These are phyloP conservation scores for Tolypocladium ovalisporum DNA, from an alignment of 2,329 filamentous ascomycete species.

Conservation along the genomic window DNA sequence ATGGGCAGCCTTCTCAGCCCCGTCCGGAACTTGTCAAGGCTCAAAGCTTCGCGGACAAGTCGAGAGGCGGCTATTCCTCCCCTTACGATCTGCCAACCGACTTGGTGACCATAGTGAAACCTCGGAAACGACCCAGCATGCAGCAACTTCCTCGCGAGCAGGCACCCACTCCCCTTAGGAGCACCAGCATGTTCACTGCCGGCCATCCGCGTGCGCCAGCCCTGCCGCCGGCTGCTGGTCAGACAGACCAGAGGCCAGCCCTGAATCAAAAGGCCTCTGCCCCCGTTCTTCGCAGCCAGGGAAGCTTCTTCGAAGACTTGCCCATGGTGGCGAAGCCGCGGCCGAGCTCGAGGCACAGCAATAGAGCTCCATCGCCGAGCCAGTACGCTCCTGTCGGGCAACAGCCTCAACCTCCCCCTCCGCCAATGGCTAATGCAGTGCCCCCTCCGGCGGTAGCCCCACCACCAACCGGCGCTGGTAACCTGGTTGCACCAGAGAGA, in stretches of 20 bases:
- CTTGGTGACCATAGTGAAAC: constrained; percentile 48
- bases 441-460: constrained; percentile 12
- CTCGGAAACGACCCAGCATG: constrained; percentile 52
- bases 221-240: constrained; percentile 11
- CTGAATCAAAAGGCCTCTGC: constrained; percentile 21
- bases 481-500: constrained; percentile 42
- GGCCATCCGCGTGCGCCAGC: constrained; percentile 10
- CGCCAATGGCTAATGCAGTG: constrained; percentile 11
- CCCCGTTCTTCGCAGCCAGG: constrained; percentile 26
- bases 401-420: constrained; percentile 11
- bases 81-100: constrained; percentile 94
- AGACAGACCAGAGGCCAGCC: constrained; percentile 20
- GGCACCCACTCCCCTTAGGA: constrained; percentile 46
- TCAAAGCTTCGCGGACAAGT: constrained; percentile 82
- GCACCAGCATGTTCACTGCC: constrained; percentile 43
- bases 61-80: constrained; percentile 85
- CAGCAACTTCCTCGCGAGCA: constrained; percentile 38
- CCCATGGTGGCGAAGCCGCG: constrained; percentile 53
- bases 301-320: constrained; percentile 69
- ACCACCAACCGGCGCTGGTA: constrained; percentile 18
- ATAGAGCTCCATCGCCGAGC: constrained; percentile 29
- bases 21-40: constrained; percentile 43
- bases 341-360: constrained; percentile 44
- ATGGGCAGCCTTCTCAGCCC: constrained; percentile 23
- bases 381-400: constrained; percentile 4